Evolutionary conservation across 192 early-diverging fungal genomes (phyloP).

Genomic region (Podochytrium sp.): DNA sequence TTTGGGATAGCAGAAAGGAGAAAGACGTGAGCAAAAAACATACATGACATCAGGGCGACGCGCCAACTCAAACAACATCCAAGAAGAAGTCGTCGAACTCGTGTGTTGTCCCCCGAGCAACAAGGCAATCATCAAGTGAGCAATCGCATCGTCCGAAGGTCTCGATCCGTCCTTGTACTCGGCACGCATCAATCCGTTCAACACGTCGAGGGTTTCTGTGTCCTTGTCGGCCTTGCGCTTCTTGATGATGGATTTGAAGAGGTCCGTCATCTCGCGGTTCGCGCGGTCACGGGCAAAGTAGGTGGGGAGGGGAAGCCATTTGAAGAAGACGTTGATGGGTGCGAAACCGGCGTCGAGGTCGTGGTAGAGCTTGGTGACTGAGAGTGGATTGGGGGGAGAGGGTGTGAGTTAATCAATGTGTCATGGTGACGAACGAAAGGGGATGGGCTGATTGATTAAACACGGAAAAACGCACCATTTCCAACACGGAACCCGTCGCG

Average conservation of each 20-base stretch:
- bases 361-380: conserved; percentile 90
- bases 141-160: conserved; percentile 82
- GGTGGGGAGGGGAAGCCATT: conserved; percentile 86
- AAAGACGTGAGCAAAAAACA: not conserved
- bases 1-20: not conserved
- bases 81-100: conserved; percentile 86
- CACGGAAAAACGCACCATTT: conserved; percentile 21
- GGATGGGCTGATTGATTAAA: too few relatives aligned
- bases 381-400: conserved; percentile 37
- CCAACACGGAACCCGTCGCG: conserved; percentile 73
- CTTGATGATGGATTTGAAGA: conserved; percentile 82
- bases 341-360: conserved; percentile 92
- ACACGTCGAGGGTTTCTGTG: conserved; percentile 62
- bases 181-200: conserved; percentile 82
- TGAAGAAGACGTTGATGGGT: conserved; percentile 93
- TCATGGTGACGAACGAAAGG: too few relatives aligned
- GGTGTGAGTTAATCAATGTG: not conserved
- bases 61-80: conserved; percentile 89
- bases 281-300: conserved; percentile 88
- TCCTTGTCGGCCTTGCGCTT: conserved; percentile 62
- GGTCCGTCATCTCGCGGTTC: conserved; percentile 76
- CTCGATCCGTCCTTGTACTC: conserved; percentile 86
- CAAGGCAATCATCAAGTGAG: conserved; percentile 96
- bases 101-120: conserved; percentile 99
- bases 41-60: conserved; percentile 70